Percentiles rank a stretch among this genome's conserved stretches.
Conservation (phyloP, 345 rosid genomes). For the Aquilaria yunnanensis region DNA sequence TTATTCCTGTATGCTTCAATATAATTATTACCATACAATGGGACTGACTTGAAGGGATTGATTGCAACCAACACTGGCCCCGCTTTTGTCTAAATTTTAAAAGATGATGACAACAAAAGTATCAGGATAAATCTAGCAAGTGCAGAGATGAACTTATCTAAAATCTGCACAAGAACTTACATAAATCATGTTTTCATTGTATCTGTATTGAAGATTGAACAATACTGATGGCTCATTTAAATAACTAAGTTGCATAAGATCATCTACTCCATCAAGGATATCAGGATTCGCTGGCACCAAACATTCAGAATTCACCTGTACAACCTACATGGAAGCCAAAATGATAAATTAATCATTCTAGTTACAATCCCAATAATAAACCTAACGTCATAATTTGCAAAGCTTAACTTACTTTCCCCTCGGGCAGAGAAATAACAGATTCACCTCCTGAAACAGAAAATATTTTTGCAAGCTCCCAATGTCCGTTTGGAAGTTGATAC, state of each 20-base stretch:
- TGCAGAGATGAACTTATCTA: conserved; percentile 4
- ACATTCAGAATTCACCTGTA: conserved; percentile 60
- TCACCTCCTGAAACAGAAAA: conserved; percentile 60
- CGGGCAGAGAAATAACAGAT: conserved; percentile 59
- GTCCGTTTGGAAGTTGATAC: conserved; percentile 77
- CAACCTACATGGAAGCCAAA: conserved; percentile 34
- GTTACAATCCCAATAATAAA: conserved; percentile 3
- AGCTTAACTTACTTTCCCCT: conserved; percentile 64
- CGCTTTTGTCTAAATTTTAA: conserved; percentile 76
- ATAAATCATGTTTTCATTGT: conserved; percentile 84
- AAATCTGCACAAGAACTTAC: conserved; percentile 42
- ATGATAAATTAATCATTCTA: conserved; percentile 14
- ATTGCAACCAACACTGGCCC: conserved; percentile 95
- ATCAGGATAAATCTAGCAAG: conserved; percentile 6
- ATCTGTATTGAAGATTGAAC: conserved; percentile 86
- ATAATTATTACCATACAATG: conserved; percentile 72
- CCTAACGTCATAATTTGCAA: conserved; percentile 13
- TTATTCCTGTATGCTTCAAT: conserved; percentile 81
- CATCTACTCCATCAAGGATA: conserved; percentile 97
- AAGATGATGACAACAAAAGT: conserved; percentile 13
- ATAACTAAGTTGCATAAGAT: conserved; percentile 98
- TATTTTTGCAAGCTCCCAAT: conserved; percentile 84
- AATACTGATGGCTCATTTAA: conserved; percentile 95
- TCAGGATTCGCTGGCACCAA: conserved; percentile 92
- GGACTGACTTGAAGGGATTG: conserved; percentile 94